A percentile compares a stretch with the other conserved stretches of the same genome.
phyloP scores from a whole-genome alignment of 2,329 filamentous ascomycete genomes.

The Exophiala sp. region DNA sequence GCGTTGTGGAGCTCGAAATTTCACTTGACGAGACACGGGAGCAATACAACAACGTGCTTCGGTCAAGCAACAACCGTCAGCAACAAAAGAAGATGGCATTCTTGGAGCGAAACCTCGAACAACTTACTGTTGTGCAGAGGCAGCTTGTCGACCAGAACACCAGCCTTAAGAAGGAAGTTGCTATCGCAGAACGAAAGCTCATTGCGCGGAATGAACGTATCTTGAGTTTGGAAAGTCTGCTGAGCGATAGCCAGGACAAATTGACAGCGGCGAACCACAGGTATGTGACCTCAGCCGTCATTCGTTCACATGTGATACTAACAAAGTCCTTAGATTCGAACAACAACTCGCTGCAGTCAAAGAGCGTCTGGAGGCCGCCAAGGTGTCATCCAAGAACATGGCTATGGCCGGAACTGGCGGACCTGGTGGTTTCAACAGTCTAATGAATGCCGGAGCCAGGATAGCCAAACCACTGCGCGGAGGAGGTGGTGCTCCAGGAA shows the following conservation, averaged over 20 bases:
- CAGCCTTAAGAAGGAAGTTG: conserved; percentile 96
- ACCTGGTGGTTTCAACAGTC: conserved; percentile 53
- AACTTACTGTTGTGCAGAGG: conserved; percentile 93
- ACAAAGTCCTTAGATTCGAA: conserved; percentile 70
- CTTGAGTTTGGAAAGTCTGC: conserved; percentile 81
- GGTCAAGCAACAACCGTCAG: conserved; percentile 93
- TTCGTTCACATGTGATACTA: conserved; percentile 7
- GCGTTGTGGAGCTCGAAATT: conserved; percentile 96
- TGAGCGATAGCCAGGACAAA: conserved; percentile 98
- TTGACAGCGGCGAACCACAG: conserved; percentile 94
- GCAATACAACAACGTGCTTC: conserved; percentile 97
- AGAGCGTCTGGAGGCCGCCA: conserved; percentile 93
- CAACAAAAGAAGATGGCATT: conserved; percentile 99
- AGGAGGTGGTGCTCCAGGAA: conserved; percentile 39
- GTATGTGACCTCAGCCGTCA: conserved; percentile 54
- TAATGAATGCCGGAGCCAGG: conserved; percentile 43
- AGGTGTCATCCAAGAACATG: conserved; percentile 85
- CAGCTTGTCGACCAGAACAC: conserved; percentile 98
- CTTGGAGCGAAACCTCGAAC: conserved; percentile 94
- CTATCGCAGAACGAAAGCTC: conserved; percentile 94
- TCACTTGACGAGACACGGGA: conserved; percentile 94
- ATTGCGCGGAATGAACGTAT: conserved; percentile 97
- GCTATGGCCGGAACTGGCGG: conserved; percentile 55
- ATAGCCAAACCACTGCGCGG: conserved; percentile 65
- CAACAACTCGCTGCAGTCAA: conserved; percentile 95